These are phyloP conservation scores for Arabis hirsuta DNA, from an alignment of 345 rosid genomes.

Conservation along the genomic window DNA sequence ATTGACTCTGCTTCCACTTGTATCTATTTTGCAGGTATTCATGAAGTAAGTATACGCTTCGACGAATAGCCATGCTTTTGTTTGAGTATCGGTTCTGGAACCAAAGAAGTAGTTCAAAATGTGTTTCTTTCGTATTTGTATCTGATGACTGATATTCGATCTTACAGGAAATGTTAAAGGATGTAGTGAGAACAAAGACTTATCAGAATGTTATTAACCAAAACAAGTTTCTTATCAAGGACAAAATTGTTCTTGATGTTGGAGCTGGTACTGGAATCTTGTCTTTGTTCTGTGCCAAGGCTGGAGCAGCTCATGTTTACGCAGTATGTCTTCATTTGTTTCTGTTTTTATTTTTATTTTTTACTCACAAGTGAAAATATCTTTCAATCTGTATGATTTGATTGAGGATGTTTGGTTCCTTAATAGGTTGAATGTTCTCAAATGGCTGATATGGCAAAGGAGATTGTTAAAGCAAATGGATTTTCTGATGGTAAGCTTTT, in stretches of 20 bases:
- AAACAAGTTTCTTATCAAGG: constrained; percentile 86
- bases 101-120: background rate
- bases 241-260: constrained; percentile 94
- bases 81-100: background rate
- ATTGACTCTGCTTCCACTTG: constrained; percentile 24
- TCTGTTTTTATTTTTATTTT: background rate
- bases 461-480: constrained; percentile 88
- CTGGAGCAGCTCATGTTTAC: constrained; percentile 92
- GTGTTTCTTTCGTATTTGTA: background rate
- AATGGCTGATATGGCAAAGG: constrained; percentile 93
- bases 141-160: constrained; percentile 2
- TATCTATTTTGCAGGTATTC: constrained; percentile 76
- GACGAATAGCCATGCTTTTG: constrained; percentile 6
- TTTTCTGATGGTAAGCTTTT: constrained; percentile 65
- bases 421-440: constrained; percentile 88
- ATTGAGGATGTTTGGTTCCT: constrained; percentile 13
- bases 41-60: constrained; percentile 81
- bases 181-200: constrained; percentile 91
- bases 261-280: constrained; percentile 99
- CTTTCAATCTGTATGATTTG: background rate
- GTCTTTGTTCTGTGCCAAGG: constrained; percentile 96
- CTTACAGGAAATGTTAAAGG: constrained; percentile 97
- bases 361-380: background rate
- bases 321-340: constrained; percentile 59
- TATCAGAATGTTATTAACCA: constrained; percentile 94